Percentiles rank a stretch among this genome's conserved stretches.
These are phyloP conservation scores for Monilinia aucupariae DNA, from an alignment of 2,329 filamentous ascomycete genomes.

Conservation along the genomic window DNA sequence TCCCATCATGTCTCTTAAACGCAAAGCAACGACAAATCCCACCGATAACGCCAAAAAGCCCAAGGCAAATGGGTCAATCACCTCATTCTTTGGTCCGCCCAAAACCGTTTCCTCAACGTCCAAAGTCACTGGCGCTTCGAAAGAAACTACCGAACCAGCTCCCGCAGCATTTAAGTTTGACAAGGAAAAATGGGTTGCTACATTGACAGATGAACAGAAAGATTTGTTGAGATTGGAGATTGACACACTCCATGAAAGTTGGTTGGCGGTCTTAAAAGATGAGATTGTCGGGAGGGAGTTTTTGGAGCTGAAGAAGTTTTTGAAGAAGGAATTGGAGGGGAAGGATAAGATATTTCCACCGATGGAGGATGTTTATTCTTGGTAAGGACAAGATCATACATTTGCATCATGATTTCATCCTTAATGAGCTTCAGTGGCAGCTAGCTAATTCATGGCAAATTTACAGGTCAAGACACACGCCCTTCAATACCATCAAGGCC, in stretches of 20 bases:
- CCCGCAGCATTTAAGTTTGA: constrained; percentile 57
- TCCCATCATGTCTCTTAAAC: constrained; percentile 49
- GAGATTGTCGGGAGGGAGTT: constrained; percentile 77
- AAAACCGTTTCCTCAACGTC: constrained; percentile 24
- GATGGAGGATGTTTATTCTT: constrained; percentile 84
- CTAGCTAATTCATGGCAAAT: constrained; percentile 23
- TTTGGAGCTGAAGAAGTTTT: constrained; percentile 78
- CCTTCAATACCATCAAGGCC: constrained; percentile 80
- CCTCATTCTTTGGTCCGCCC: constrained; percentile 76
- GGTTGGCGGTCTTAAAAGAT: constrained; percentile 83
- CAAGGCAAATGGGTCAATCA: constrained; percentile 73
- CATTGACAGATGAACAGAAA: constrained; percentile 74
- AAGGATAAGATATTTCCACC: constrained; percentile 84
- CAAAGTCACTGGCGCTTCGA: constrained; percentile 39
- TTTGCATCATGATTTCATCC: not conserved
- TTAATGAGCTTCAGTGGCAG: not conserved
- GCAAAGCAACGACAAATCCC: constrained; percentile 52
- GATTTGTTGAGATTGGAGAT: constrained; percentile 83
- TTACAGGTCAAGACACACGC: constrained; percentile 86
- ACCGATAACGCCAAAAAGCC: constrained; percentile 59
- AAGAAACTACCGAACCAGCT: constrained; percentile 25
- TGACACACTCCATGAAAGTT: constrained; percentile 83
- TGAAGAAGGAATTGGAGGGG: constrained; percentile 68
- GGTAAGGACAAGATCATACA: too few species aligned
- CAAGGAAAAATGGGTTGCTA: constrained; percentile 83